Conservation (phyloP, 495 filamentous ascomycete genomes). For the Aspergillus leporis region DNA sequence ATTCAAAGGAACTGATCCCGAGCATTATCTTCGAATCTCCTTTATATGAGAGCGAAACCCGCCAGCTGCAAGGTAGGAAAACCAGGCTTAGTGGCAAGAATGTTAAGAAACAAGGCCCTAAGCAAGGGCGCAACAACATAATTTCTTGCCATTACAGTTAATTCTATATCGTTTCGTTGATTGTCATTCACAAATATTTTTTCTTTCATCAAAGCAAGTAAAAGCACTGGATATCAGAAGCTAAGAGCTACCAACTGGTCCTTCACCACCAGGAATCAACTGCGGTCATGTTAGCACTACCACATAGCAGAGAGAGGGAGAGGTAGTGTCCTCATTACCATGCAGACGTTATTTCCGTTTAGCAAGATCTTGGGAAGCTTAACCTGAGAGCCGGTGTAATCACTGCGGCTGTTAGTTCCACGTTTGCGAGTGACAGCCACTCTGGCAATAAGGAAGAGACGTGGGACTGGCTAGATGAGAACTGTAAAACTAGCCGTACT, state of each 20-base stretch:
- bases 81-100: not conserved
- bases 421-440: not conserved
- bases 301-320: no score
- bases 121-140: not conserved
- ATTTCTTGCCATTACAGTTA: slow-evolving; percentile 13
- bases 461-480: not conserved
- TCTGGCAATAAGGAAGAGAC: not conserved
- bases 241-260: slow-evolving; percentile 52
- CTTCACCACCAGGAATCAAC: slow-evolving; percentile 88
- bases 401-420: slow-evolving; percentile 56
- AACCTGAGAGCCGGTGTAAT: slow-evolving; percentile 80
- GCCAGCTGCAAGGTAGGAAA: not conserved
- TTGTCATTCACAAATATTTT: slow-evolving; percentile 32
- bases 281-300: slow-evolving; percentile 28
- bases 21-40: no score
- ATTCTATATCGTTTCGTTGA: slow-evolving; percentile 32
- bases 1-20: no score
- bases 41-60: not conserved
- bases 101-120: not conserved
- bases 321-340: slow-evolving; percentile 58
- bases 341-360: slow-evolving; percentile 99
- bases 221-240: slow-evolving; percentile 14
- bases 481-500: slow-evolving; percentile 27
- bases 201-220: slow-evolving; percentile 22
- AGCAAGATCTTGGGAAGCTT: slow-evolving; percentile 92